Conservation (phyloP, 2,329 filamentous ascomycete species). For the Pseudogymnoascus sp. region DNA sequence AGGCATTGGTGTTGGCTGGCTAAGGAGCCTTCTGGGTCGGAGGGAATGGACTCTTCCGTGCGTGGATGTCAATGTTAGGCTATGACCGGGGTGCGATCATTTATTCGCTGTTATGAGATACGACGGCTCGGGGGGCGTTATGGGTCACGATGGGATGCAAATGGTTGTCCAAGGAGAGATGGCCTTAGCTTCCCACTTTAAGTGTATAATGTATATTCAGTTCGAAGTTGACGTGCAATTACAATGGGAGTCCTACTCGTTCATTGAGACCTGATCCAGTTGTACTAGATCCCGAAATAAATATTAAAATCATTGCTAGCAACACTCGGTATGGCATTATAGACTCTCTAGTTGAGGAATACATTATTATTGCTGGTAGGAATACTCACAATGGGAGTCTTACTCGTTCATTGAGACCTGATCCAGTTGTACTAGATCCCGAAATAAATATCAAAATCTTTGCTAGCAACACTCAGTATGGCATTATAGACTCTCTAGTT, state of each 20-base stretch:
- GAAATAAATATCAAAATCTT: neutral
- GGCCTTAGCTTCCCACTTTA: neutral
- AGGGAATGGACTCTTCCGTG: slow-evolving; percentile 88
- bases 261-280: neutral
- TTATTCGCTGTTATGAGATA: slow-evolving; percentile 7
- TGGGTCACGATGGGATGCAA: neutral
- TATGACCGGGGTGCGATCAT: slow-evolving; percentile 36
- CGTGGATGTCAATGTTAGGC: slow-evolving; percentile 74
- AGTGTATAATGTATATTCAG: slow-evolving; percentile 1
- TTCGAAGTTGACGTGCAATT: neutral
- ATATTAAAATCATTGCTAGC: neutral
- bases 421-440: neutral
- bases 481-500: neutral
- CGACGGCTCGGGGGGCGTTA: slow-evolving; percentile 1
- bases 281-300: neutral
- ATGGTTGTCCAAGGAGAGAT: neutral
- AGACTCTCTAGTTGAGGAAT: neutral
- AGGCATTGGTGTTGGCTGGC: slow-evolving; percentile 75
- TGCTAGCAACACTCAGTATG: neutral
- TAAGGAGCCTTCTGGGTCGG: slow-evolving; percentile 70
- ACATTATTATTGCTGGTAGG: neutral
- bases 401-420: neutral
- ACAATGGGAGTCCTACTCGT: neutral
- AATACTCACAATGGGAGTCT: neutral
- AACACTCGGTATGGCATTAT: neutral